Evolutionary conservation across 371 early-diverging fungal species (phyloP).

Genomic region (Mucor irregularis): DNA sequence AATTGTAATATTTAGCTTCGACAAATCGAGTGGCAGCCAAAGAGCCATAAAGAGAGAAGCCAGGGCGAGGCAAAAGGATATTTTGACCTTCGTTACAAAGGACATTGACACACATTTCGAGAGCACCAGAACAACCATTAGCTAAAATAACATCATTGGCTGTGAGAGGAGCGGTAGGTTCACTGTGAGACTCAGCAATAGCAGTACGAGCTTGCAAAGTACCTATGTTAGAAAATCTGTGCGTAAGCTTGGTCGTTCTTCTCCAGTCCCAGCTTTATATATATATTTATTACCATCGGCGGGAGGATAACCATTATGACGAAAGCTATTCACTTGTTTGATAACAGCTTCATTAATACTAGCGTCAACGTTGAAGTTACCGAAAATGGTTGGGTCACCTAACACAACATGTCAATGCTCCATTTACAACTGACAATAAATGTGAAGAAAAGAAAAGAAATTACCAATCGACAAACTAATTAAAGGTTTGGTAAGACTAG

Average conservation of each 20-base stretch:
- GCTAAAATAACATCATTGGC: slow-evolving; percentile 80
- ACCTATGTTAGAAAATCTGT: slow-evolving; percentile 44
- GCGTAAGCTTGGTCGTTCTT: background rate
- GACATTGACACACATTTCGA: slow-evolving; percentile 75
- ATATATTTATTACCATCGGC: slow-evolving; percentile 67
- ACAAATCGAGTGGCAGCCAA: slow-evolving; percentile 79
- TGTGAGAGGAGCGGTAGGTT: slow-evolving; percentile 70
- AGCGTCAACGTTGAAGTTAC: slow-evolving; percentile 83
- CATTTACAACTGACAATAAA: background rate
- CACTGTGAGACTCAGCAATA: slow-evolving; percentile 68
- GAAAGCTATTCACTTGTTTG: slow-evolving; percentile 63
- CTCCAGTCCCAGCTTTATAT: background rate
- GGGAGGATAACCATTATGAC: slow-evolving; percentile 85
- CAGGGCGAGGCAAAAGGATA: slow-evolving; percentile 86
- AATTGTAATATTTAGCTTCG: slow-evolving; percentile 75
- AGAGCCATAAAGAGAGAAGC: slow-evolving; percentile 88
- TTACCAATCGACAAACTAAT: slow-evolving; percentile 83
- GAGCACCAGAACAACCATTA: slow-evolving; percentile 86
- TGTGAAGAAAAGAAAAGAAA: too few relatives aligned
- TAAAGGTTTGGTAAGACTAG: slow-evolving; percentile 68
- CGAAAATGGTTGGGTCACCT: slow-evolving; percentile 91
- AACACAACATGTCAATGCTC: background rate
- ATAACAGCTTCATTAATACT: slow-evolving; percentile 70
- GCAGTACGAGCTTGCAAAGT: slow-evolving; percentile 72
- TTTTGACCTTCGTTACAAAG: slow-evolving; percentile 82